phyloP scores from a whole-genome alignment of 2,329 filamentous ascomycete species.

The Domatiomyces globalis region DNA sequence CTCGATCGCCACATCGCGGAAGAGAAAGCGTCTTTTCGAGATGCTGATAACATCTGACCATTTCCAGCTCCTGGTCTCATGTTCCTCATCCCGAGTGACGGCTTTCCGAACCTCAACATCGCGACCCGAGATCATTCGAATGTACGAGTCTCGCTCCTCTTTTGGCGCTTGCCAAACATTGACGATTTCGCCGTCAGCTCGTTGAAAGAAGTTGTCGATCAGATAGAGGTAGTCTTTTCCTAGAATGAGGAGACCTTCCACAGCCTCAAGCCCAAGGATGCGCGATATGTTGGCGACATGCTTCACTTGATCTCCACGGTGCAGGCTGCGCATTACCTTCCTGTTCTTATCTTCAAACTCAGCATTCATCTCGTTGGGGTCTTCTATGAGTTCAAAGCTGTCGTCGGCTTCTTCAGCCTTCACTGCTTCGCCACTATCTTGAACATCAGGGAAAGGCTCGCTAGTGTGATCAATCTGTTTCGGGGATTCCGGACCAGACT shows the following conservation, averaged over 20 bases:
- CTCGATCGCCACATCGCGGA: constrained; percentile 91
- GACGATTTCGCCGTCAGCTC: constrained; percentile 88
- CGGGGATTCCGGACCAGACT: constrained; percentile 8
- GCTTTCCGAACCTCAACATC: constrained; percentile 45
- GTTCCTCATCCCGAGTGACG: constrained; percentile 42
- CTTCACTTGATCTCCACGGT: constrained; percentile 81
- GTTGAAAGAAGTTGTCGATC: constrained; percentile 91
- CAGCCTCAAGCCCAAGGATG: constrained; percentile 83
- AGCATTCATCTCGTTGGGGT: constrained; percentile 72
- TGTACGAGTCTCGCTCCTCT: constrained; percentile 88
- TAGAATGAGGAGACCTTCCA: constrained; percentile 82
- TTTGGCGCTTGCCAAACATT: constrained; percentile 86
- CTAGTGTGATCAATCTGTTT: constrained; percentile 3
- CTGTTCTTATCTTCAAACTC: constrained; percentile 95
- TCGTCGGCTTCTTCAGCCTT: constrained; percentile 50
- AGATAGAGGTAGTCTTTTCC: constrained; percentile 88
- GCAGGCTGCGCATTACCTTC: constrained; percentile 87
- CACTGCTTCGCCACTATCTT: constrained; percentile 23
- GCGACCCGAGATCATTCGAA: constrained; percentile 79
- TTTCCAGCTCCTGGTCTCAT: constrained; percentile 79
- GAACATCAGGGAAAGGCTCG: constrained; percentile 19
- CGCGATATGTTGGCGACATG: constrained; percentile 91
- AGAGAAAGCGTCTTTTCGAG: constrained; percentile 87
- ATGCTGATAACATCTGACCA: constrained; percentile 92
- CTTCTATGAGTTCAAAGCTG: constrained; percentile 90